A percentile compares a stretch with the other conserved stretches of the same genome.
Evolutionary conservation across 2,329 filamentous ascomycete species (phyloP).

Genomic region (Fusarium setosum): DNA sequence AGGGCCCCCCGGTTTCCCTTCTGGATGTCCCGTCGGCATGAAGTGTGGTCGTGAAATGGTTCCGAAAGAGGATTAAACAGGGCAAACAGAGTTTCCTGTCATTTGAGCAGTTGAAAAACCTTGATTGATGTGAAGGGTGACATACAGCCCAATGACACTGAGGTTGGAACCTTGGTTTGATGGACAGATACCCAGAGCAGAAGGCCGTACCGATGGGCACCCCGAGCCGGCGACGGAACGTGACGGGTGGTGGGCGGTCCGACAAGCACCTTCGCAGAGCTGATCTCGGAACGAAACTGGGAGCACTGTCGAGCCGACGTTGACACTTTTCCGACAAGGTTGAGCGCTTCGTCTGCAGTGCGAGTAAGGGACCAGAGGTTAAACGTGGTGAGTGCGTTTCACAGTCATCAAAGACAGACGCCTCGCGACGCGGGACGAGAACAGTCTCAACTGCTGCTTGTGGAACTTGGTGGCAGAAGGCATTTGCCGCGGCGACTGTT

Average conservation of each 20-base stretch:
- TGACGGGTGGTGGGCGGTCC: constrained; percentile 1
- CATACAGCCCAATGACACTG: too few species aligned
- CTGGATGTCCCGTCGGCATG: constrained; percentile 22
- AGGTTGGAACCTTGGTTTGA: too few species aligned
- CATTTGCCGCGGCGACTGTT: neutral
- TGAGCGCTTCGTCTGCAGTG: neutral
- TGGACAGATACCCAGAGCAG: neutral
- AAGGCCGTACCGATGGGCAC: neutral
- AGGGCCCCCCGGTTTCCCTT: constrained; percentile 9
- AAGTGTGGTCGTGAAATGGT: neutral
- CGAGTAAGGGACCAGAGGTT: neutral
- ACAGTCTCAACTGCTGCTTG: constrained; percentile 15
- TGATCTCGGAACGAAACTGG: too few species aligned
- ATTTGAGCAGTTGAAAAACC: constrained; percentile 1
- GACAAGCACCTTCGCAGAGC: neutral
- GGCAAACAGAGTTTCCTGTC: constrained; percentile 16
- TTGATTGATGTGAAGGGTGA: neutral
- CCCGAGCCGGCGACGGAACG: neutral
- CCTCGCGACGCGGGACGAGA: constrained; percentile 10
- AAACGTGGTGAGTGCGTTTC: neutral
- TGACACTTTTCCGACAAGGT: neutral
- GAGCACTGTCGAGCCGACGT: neutral
- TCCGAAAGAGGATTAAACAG: constrained; percentile 4
- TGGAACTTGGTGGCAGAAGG: constrained; percentile 11
- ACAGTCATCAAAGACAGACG: constrained; percentile 31